These are phyloP conservation scores for Helotiales sp. DNA, from an alignment of 2,329 filamentous ascomycete species.

Conservation along the genomic window DNA sequence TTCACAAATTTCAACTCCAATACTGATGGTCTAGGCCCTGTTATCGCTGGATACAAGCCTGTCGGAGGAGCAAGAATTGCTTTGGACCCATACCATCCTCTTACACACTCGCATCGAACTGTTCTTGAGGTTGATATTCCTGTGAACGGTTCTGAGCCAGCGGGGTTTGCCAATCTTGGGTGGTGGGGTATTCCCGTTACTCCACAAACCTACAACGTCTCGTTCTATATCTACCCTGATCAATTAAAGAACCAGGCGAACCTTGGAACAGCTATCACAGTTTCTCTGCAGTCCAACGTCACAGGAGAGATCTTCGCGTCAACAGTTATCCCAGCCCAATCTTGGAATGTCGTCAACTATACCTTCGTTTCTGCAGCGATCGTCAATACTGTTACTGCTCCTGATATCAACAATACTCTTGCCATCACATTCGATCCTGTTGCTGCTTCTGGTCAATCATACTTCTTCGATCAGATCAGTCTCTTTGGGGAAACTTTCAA, in stretches of 20 bases:
- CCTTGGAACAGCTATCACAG: slow-evolving; percentile 20
- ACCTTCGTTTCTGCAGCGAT: slow-evolving; percentile 23
- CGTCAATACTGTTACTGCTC: slow-evolving; percentile 15
- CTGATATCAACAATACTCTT: slow-evolving; percentile 52
- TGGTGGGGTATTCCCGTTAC: slow-evolving; percentile 36
- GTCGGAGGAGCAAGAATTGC: slow-evolving; percentile 36
- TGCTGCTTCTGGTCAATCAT: slow-evolving; percentile 32
- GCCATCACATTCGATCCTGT: slow-evolving; percentile 53
- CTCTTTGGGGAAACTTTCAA: slow-evolving; percentile 62
- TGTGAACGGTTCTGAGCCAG: slow-evolving; percentile 19
- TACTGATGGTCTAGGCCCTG: slow-evolving; percentile 39
- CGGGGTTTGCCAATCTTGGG: slow-evolving; percentile 34
- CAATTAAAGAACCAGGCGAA: slow-evolving; percentile 25
- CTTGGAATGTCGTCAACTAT: slow-evolving; percentile 43
- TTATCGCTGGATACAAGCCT: slow-evolving; percentile 55
- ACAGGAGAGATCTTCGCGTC: slow-evolving; percentile 31
- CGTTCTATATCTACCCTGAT: slow-evolving; percentile 38
- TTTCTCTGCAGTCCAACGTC: slow-evolving; percentile 31
- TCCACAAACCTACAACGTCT: slow-evolving; percentile 34
- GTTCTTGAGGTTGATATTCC: slow-evolving; percentile 23
- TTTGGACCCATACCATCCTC: slow-evolving; percentile 19
- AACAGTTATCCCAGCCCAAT: slow-evolving; percentile 25
- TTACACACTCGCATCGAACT: slow-evolving; percentile 18
- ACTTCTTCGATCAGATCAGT: slow-evolving; percentile 59
- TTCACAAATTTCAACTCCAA: slow-evolving; percentile 30